These are phyloP conservation scores for Malus orientalis DNA, from an alignment of 306 rosid species.

Conservation along the genomic window DNA sequence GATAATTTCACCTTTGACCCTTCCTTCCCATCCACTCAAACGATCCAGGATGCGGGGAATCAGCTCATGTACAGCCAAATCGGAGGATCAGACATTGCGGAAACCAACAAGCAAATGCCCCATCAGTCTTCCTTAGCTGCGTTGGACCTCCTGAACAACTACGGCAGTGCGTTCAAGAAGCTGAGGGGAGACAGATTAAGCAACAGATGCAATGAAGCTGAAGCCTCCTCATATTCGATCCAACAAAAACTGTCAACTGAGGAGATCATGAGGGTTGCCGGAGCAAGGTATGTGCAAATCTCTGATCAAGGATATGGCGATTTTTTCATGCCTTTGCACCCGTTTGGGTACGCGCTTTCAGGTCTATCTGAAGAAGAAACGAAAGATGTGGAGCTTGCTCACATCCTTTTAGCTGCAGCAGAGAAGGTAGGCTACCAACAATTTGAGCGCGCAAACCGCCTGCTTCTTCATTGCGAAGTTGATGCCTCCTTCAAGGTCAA, in stretches of 20 bases:
- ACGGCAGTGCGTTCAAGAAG: slow-evolving; percentile 37
- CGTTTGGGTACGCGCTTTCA: slow-evolving; percentile 43
- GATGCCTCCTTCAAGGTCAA: slow-evolving; percentile 22
- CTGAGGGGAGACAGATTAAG: slow-evolving; percentile 15
- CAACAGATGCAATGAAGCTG: not conserved
- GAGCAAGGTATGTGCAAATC: slow-evolving; percentile 55
- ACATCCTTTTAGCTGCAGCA: slow-evolving; percentile 59
- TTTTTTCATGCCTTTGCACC: slow-evolving; percentile 32
- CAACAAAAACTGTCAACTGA: slow-evolving; percentile 45
- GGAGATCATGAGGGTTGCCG: slow-evolving; percentile 61
- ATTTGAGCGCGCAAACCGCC: slow-evolving; percentile 48
- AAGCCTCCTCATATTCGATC: not conserved
- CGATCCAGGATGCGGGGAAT: slow-evolving; percentile 1
- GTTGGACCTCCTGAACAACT: slow-evolving; percentile 43
- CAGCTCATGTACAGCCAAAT: not conserved
- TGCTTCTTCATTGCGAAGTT: slow-evolving; percentile 48
- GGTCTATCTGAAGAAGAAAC: slow-evolving; percentile 43
- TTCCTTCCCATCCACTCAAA: slow-evolving; percentile 9
- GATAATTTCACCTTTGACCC: slow-evolving; percentile 20
- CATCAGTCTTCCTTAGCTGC: slow-evolving; percentile 29
- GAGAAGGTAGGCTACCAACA: slow-evolving; percentile 57
- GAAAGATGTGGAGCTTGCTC: slow-evolving; percentile 62
- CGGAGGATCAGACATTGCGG: slow-evolving; percentile 9
- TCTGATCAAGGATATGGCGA: slow-evolving; percentile 37
- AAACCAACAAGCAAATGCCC: slow-evolving; percentile 9